Base-by-base conservation (phyloP, 2,329 filamentous ascomycete genomes). In the Microsporum audouinii region DNA sequence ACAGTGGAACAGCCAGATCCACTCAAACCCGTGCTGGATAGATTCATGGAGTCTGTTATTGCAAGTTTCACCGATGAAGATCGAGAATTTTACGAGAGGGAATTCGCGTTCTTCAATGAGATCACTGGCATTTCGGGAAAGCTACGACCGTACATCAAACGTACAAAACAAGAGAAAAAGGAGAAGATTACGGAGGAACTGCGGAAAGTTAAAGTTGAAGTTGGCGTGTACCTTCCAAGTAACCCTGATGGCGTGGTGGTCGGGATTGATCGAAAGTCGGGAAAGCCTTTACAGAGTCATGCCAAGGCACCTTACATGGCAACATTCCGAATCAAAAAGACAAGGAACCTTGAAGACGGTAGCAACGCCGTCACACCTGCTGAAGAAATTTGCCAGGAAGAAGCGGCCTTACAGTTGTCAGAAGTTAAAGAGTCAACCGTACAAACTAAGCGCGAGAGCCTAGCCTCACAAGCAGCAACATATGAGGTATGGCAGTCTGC, bases 241-340 rank as follows among this genome's bases (percentile, higher is more conserved):
- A 99, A 99, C 71, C 94, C 94, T 0, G 95, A 99, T 66, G 94
- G 94, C 43, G 88, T 95, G 14, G 94, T 99, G 45, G 91, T 99
- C 66, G 94, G 95, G 34, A 99, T 99, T 71, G 94, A 99, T 73
- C 87, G 94, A 63, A 96, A 96, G 75, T 97, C 92, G 12, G 94
- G 94, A 62, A 99, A 97, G 73, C 95, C 95, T 2, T 79, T 99
- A 51, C 94, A 99, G 73, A 95, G 89, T 72, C 95, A 99, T 73
- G 95, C 94, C 62, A 99, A 99, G 75, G 92, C 95, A 5, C 94
- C 94, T 0, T 99, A 91, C 75, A 96, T 99, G 92, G 95, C 94
- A 8, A 99, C 94, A 0, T 99, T 99, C 82, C 85, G 94, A 56
- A 95, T 99, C 73, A 86, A 89, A 72, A 97, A 96, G 76, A 86